Conservation (phyloP, 139 green algal species). For the Coccomyxa sp. region DNA sequence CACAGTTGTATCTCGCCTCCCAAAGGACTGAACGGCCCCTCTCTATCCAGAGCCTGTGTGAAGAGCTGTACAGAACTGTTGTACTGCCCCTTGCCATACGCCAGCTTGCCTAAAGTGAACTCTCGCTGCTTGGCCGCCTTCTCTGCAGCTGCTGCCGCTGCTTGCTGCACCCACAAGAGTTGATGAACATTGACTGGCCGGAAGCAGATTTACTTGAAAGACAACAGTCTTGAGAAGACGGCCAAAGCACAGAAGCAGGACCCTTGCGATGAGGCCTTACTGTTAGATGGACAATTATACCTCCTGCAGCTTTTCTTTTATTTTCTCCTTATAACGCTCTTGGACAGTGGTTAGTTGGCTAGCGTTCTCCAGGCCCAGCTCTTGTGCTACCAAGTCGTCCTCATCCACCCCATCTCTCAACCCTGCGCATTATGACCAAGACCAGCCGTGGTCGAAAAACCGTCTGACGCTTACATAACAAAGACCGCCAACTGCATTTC, state of each 20-base stretch:
- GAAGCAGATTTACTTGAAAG: no score
- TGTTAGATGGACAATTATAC: conserved; percentile 9
- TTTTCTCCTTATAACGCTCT: conserved; percentile 65
- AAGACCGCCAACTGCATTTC: no score
- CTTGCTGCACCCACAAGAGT: conserved; percentile 9
- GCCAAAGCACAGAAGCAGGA: no score
- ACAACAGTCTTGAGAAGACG: no score
- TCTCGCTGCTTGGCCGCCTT: conserved; percentile 25
- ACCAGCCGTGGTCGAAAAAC: no score
- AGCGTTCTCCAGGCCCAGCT: conserved; percentile 46
- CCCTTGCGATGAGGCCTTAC: no score
- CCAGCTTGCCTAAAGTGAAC: conserved; percentile 37
- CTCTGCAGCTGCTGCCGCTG: conserved; percentile 39
- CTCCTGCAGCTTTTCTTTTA: conserved; percentile 68
- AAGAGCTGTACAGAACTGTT: conserved; percentile 36
- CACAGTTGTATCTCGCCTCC: conserved; percentile 81
- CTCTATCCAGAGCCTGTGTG: conserved; percentile 52
- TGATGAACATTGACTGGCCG: background rate
- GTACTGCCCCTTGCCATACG: conserved; percentile 61
- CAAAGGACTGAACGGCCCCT: conserved; percentile 45
- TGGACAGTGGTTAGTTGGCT: conserved; percentile 46
- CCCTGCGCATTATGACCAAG: conserved; percentile 20
- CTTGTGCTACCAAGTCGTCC: conserved; percentile 61
- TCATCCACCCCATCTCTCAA: conserved; percentile 52
- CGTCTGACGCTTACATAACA: no score